Evolutionary conservation across 805 yeast species (phyloP).

Genomic region (Saccharomycopsis babjevae): DNA sequence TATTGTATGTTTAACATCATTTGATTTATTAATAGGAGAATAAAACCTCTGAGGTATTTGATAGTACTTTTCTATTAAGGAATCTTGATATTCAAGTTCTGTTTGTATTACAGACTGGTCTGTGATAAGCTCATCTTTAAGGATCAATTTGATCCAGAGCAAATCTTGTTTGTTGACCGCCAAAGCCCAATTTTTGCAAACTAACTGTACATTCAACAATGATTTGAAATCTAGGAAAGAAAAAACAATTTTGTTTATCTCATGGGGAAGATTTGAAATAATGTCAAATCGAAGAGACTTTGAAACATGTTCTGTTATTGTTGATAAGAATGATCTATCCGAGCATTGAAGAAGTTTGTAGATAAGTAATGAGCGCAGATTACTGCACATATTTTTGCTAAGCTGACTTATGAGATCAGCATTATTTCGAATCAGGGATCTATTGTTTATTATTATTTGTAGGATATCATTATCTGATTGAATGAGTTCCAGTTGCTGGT

Average conservation of each 20-base stretch:
- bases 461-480: not conserved
- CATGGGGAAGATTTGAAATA: constrained; percentile 60
- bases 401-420: constrained; percentile 19
- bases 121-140: constrained; percentile 50
- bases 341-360: constrained; percentile 47
- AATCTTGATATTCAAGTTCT: constrained; percentile 13
- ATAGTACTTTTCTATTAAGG: constrained; percentile 9
- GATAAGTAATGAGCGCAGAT: constrained; percentile 26
- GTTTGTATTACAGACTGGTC: constrained; percentile 25
- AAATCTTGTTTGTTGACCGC: constrained; percentile 49
- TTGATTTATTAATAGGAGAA: not conserved
- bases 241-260: constrained; percentile 58
- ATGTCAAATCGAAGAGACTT: constrained; percentile 63
- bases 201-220: constrained; percentile 49
- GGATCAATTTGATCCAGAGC: constrained; percentile 62
- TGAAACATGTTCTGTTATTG: constrained; percentile 42
- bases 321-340: constrained; percentile 51
- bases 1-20: constrained; percentile 12
- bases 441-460: not conserved
- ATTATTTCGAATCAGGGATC: constrained; percentile 17
- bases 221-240: constrained; percentile 53
- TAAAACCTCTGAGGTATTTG: constrained; percentile 16
- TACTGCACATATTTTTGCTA: constrained; percentile 11
- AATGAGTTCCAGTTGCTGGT: not conserved
- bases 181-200: constrained; percentile 59